phyloP scores from a whole-genome alignment of 345 rosid genomes.

The Populus nigra region DNA sequence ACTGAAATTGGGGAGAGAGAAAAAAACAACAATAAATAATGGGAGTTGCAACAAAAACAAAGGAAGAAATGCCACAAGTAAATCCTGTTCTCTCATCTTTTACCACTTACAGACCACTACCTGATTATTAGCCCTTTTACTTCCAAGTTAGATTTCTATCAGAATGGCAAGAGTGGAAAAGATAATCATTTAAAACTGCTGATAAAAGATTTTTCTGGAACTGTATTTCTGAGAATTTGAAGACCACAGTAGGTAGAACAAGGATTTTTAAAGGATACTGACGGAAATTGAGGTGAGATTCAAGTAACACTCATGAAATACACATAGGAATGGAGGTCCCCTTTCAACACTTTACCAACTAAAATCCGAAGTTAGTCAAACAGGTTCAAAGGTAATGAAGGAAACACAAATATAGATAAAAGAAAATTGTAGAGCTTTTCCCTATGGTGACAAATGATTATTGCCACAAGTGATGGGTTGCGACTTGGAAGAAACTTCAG shows the following conservation, averaged over 20 bases:
- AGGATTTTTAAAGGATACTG: not conserved
- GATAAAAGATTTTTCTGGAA: not conserved
- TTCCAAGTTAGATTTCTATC: not conserved
- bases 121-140: not conserved
- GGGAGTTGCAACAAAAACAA: constrained; percentile 1
- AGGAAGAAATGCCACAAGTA: constrained; percentile 1
- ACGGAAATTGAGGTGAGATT: not conserved
- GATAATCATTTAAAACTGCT: not conserved
- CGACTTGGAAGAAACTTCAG: not conserved
- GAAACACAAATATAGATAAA: not conserved
- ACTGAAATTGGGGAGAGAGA: constrained; percentile 38
- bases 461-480: not conserved
- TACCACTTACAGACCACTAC: not conserved
- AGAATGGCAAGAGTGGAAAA: not conserved
- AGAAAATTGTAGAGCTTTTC: not conserved
- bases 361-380: not conserved
- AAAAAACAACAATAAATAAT: constrained; percentile 5
- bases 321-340: not conserved
- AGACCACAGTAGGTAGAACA: not conserved
- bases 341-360: not conserved
- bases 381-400: not conserved
- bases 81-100: not conserved
- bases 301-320: not conserved
- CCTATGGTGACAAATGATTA: not conserved
- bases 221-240: not conserved